These are phyloP conservation scores for Panicum virgatum DNA, from an alignment of 202 grass and related monocot genomes.

Conservation along the genomic window DNA sequence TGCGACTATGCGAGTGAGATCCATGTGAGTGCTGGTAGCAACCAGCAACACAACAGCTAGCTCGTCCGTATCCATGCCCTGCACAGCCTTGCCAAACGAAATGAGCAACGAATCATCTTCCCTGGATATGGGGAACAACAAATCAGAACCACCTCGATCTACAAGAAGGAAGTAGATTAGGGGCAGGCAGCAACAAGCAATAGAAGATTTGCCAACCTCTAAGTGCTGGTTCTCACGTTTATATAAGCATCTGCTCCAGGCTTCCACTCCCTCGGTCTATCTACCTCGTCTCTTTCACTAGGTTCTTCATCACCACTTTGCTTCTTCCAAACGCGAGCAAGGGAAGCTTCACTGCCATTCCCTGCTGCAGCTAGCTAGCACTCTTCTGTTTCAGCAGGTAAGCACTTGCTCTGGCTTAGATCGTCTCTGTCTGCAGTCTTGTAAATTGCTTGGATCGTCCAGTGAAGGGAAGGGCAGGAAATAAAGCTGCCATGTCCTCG, in stretches of 20 bases:
- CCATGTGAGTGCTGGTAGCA: conserved; percentile 27
- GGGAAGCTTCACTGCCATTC: not conserved
- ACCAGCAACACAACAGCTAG: conserved; percentile 13
- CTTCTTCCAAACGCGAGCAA: not conserved
- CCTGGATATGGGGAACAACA: not conserved
- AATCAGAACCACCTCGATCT: no score
- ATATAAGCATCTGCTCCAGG: not conserved
- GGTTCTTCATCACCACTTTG: not conserved
- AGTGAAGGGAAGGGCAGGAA: not conserved
- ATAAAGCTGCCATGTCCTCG: not conserved
- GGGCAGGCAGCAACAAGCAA: conserved; percentile 5
- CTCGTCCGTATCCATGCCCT: not conserved
- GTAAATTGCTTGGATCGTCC: not conserved
- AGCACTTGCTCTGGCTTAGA: no score
- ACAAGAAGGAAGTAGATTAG: not conserved
- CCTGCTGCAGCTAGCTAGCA: conserved; percentile 8
- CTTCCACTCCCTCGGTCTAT: no score
- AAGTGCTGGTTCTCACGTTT: not conserved
- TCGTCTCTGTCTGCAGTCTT: not conserved
- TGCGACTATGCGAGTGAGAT: conserved; percentile 15
- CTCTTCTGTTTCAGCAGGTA: not conserved
- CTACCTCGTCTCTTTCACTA: not conserved
- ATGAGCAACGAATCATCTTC: not conserved
- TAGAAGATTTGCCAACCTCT: not conserved
- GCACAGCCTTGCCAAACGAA: not conserved